Evolutionary conservation across 1,284 basidiomycete species (phyloP), one percentile per base, ranked within the genome.

Genomic region (Rhodotorula sp.): DNA sequence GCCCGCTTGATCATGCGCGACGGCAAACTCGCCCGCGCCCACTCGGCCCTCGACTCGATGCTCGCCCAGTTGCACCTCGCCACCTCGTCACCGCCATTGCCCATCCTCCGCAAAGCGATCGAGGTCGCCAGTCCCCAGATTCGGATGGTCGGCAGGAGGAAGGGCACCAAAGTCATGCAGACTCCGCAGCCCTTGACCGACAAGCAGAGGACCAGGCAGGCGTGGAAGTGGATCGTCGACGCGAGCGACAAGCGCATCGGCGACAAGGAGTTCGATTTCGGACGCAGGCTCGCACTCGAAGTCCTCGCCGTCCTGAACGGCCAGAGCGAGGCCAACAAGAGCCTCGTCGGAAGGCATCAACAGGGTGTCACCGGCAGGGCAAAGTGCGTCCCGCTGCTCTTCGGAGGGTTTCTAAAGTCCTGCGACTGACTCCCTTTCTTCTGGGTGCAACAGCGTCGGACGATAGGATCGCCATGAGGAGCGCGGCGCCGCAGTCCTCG

Each of bases 201-300:
- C 44, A 69, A 78, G 33, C 81, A 82, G 70, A 71, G 78, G 48
- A 75, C 71, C 10, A 71, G 81, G 17, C 78, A 79, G 67, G 82
- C 78, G n/a, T 78, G 82, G 58, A 69, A 71, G 26, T 81, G 79
- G 77, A 82, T 83, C 69, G 79, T 82, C 51, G 80, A 81, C 30
- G 81, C 82, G 26, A 79, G 79, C 69, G 79, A 80, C 48, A 81
- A 80, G 70, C 62, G 81, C 7, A 74, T 74, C 26, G 67, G 60
- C 37, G 57, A 59, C 33, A 53, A 60, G 33, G 81, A 82, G 71
- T 75, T 79, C 42, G 71, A 70, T 42, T 73, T 83, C 64, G 78
- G 79, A 18, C 77, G 71, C 49, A 72, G 82, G 45, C 64, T 83
- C 44, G 82, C 81, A 6, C 72, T 74, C 2, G 82, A 83, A 73